Evolutionary conservation across 768 basidiomycete species (phyloP).

Genomic region (Amylocystis lapponica): DNA sequence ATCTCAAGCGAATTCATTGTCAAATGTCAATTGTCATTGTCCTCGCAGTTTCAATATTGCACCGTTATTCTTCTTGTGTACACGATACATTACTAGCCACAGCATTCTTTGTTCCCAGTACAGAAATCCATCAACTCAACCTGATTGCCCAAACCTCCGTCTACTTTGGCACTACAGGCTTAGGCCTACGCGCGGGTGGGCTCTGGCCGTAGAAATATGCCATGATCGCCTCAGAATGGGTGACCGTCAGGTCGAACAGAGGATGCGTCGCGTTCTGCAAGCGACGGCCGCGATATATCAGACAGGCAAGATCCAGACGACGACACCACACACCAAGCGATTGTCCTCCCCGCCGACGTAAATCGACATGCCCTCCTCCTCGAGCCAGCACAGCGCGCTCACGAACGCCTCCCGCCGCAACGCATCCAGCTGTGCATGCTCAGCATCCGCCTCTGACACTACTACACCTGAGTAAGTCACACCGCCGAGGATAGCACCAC

Average conservation of each 20-base stretch:
- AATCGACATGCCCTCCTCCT: slow-evolving; percentile 53
- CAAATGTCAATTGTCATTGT: no score
- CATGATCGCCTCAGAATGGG: slow-evolving; percentile 64
- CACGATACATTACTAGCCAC: no score
- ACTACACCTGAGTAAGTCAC: slow-evolving; percentile 6
- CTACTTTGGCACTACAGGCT: no score
- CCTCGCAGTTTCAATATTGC: no score
- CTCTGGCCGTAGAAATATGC: slow-evolving; percentile 66
- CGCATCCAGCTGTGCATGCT: slow-evolving; percentile 20
- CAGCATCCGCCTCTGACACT: slow-evolving; percentile 4
- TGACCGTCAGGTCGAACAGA: slow-evolving; percentile 67
- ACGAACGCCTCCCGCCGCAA: slow-evolving; percentile 45
- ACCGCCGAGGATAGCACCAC: slow-evolving; percentile 4
- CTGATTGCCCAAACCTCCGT: no score
- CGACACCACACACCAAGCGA: slow-evolving; percentile 45
- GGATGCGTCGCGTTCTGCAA: slow-evolving; percentile 78
- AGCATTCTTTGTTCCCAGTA: no score
- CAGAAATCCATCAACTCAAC: no score
- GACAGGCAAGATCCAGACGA: neutral
- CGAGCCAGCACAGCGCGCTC: slow-evolving; percentile 56
- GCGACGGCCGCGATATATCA: neutral
- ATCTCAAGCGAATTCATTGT: no score
- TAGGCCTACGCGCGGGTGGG: slow-evolving; percentile 29
- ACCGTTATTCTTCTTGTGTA: no score
- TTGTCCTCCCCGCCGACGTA: slow-evolving; percentile 58